Evolutionary conservation across 2,329 filamentous ascomycete genomes (phyloP).

Genomic region (Xylaria sp.): DNA sequence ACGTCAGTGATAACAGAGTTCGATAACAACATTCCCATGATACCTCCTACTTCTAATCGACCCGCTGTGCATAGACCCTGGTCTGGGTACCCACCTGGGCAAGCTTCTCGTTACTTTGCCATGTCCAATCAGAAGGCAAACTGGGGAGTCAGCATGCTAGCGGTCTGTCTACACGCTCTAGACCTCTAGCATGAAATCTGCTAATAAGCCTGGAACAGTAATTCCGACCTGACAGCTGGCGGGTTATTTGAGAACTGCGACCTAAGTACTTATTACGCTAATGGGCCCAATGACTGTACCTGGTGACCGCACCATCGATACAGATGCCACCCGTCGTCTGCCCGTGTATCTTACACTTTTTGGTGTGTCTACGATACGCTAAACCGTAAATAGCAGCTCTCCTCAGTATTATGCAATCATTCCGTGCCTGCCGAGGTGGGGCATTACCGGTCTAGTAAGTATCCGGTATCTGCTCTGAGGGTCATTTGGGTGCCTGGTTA

Average conservation of each 20-base stretch:
- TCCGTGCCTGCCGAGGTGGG: conserved; percentile 4
- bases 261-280: neutral
- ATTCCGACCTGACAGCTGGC: conserved; percentile 12
- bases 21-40: neutral
- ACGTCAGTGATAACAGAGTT: conserved; percentile 30
- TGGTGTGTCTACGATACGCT: neutral
- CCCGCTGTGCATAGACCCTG: neutral
- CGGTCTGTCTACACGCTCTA: neutral
- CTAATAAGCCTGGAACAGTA: conserved; percentile 17
- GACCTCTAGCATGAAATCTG: neutral
- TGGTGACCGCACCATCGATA: conserved; percentile 5
- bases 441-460: neutral
- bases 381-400: no score
- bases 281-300: neutral
- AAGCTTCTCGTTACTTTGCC: neutral
- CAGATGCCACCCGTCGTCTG: conserved; percentile 19
- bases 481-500: neutral
- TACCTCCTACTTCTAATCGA: neutral
- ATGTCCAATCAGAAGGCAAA: conserved; percentile 14
- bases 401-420: neutral
- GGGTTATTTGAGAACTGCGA: neutral
- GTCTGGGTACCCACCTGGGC: no score
- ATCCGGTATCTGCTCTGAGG: neutral
- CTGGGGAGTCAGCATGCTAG: neutral
- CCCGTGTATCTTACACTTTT: neutral